Conservation (phyloP, 1,139 yeast species). For the Yamadazyma taylorii region DNA sequence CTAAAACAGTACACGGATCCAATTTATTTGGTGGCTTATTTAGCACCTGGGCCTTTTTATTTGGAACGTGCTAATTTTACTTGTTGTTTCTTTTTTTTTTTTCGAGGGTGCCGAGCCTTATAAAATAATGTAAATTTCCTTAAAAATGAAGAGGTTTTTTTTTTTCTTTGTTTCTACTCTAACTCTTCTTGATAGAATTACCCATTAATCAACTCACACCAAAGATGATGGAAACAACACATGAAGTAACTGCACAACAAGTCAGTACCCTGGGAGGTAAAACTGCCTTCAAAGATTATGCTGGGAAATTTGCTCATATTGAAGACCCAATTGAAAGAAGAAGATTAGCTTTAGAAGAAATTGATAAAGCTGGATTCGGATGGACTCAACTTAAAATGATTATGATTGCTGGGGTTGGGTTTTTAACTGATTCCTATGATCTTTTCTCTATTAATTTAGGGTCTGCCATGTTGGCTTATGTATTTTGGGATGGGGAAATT, state of each 20-base stretch:
- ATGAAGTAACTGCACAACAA: not conserved
- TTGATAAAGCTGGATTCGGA: conserved; percentile 81
- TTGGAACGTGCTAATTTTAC: too few species aligned
- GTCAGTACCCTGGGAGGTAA: conserved; percentile 61
- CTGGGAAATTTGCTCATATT: conserved; percentile 80
- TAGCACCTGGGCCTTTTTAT: too few species aligned
- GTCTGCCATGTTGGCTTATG: conserved; percentile 70
- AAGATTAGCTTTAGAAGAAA: conserved; percentile 83
- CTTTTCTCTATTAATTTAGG: conserved; percentile 87
- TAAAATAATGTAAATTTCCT: too few species aligned
- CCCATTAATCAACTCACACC: not conserved
- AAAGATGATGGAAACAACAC: not conserved
- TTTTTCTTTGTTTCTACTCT: too few species aligned
- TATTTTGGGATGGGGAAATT: conserved; percentile 61
- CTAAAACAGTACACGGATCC: too few species aligned
- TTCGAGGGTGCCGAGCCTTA: too few species aligned
- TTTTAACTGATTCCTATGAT: conserved; percentile 89
- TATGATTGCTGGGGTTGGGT: conserved; percentile 91
- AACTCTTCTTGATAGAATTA: not conserved
- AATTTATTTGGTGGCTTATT: too few species aligned
- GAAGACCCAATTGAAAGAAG: conserved; percentile 89
- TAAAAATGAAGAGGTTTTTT: too few species aligned
- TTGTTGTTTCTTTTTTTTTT: too few species aligned
- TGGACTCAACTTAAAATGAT: conserved; percentile 90
- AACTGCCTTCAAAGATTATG: conserved; percentile 84